These are phyloP conservation scores for Scedosporium apiospermum DNA, from an alignment of 2,329 filamentous ascomycete species.

Conservation along the genomic window DNA sequence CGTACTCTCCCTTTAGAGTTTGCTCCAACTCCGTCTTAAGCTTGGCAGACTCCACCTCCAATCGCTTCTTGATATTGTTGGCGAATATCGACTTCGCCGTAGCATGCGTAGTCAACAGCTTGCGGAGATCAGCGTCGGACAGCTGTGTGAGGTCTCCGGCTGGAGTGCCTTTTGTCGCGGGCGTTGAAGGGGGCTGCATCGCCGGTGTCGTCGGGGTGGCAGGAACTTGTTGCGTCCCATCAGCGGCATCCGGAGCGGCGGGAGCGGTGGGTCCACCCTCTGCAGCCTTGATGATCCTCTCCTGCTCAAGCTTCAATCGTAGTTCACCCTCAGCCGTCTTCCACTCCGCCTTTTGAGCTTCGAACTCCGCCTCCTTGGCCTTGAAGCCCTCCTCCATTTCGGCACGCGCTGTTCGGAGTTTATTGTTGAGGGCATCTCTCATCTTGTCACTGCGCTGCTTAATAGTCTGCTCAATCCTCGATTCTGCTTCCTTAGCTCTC, in stretches of 20 bases:
- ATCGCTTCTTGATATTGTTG: conserved; percentile 59
- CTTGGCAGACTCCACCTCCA: conserved; percentile 55
- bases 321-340: conserved; percentile 44
- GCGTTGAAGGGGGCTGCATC: conserved; percentile 24
- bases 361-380: conserved; percentile 8
- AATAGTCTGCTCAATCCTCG: conserved; percentile 47
- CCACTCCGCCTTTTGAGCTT: conserved; percentile 17
- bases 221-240: conserved; percentile 3
- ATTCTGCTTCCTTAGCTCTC: conserved; percentile 56
- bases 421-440: conserved; percentile 59
- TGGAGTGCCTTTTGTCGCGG: conserved; percentile 20
- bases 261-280: conserved; percentile 28
- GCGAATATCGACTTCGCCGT: conserved; percentile 50
- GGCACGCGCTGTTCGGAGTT: conserved; percentile 56
- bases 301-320: conserved; percentile 44
- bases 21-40: conserved; percentile 44
- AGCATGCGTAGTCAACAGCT: conserved; percentile 45
- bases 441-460: conserved; percentile 60
- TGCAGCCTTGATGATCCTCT: conserved; percentile 51
- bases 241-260: conserved; percentile 13
- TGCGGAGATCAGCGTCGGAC: conserved; percentile 45
- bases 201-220: conserved; percentile 25
- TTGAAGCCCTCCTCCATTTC: conserved; percentile 43
- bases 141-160: conserved; percentile 36
- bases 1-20: conserved; percentile 35